Base-by-base conservation (phyloP, 1,139 yeast genomes). In the Scheffersomyces cryptocercus region DNA sequence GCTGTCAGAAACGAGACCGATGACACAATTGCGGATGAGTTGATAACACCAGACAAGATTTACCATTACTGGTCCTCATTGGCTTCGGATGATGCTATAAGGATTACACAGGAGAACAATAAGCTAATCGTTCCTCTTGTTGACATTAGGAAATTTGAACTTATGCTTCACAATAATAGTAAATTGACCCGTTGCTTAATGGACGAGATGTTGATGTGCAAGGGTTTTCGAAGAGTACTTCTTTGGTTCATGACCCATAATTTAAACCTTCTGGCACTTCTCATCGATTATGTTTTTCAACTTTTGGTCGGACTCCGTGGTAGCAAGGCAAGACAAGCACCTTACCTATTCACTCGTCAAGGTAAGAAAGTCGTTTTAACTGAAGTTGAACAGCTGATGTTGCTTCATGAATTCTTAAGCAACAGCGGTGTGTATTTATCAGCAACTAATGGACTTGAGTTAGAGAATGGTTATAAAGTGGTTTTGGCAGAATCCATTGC, bases 141-240 rank as follows among this genome's bases (percentile, higher is more conserved):
- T 52, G 75, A 73, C 5, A 61, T 69, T 12, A 68, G 71, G 12
- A 62, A 61, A 20, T 68, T 71, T 48, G 79, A 74, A 48, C 51
- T 73, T 31, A 51, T 74, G 6, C 54, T 74, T 24, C 66, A 61
- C 29, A 64, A 61, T 41, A 64, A 69, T 45, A 62, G 65, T n/a
- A 66, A 72, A 26, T 62, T 82, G 6, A 77, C 84, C 0, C 73
- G 81, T 55, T 67, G 77, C 28, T 61, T 84, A 39, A 67, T 84
- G 62, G 89, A 84, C 61, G 91, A 85, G 60, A 67, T 85, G 72
- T 65, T 85, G 40, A 83, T 84, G 87, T 77, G 82, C 44, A 64
- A 67, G 42, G 88, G 88, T 0, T 76, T 73, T 51, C 70, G 90
- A 48, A 62, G 88, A 33, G 77, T 76, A 0, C 56, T 84, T n/a